phyloP scores from a whole-genome alignment of 2,329 filamentous ascomycete genomes.

The Neurospora crassa region DNA sequence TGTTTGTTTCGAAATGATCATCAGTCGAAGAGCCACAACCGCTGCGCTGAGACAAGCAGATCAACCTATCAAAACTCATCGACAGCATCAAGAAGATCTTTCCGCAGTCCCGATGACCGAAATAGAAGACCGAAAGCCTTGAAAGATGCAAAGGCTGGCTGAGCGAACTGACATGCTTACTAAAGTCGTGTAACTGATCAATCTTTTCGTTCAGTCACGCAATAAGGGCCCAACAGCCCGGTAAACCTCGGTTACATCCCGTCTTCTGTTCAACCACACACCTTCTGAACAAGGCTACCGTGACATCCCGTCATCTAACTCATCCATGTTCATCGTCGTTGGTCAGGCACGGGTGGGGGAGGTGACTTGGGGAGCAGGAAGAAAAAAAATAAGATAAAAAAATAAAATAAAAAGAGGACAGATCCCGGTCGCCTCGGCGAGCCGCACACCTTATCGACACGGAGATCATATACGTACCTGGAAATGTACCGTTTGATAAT shows the following conservation, averaged over 20 bases:
- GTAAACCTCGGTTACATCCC: neutral
- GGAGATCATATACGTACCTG: neutral
- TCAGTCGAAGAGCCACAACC: neutral
- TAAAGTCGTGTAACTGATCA: neutral
- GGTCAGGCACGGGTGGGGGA: neutral
- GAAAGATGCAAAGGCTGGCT: neutral
- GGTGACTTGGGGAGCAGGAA: neutral
- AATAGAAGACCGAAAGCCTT: neutral
- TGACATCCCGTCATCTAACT: neutral
- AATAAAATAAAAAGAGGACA: neutral
- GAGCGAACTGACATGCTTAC: neutral
- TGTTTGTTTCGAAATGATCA: neutral
- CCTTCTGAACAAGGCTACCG: neutral
- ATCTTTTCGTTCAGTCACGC: neutral
- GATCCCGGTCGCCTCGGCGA: neutral
- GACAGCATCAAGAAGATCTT: neutral
- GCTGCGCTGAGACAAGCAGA: neutral
- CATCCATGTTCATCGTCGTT: neutral
- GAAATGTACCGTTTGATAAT: neutral
- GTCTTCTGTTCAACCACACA: neutral
- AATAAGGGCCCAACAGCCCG: neutral
- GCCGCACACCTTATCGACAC: neutral
- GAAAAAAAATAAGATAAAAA: neutral
- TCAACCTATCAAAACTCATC: neutral
- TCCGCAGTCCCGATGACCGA: neutral